Evolutionary conservation across 225 moss, liverwort and hornwort species (phyloP).

Genomic region (Bryum argenteum): DNA sequence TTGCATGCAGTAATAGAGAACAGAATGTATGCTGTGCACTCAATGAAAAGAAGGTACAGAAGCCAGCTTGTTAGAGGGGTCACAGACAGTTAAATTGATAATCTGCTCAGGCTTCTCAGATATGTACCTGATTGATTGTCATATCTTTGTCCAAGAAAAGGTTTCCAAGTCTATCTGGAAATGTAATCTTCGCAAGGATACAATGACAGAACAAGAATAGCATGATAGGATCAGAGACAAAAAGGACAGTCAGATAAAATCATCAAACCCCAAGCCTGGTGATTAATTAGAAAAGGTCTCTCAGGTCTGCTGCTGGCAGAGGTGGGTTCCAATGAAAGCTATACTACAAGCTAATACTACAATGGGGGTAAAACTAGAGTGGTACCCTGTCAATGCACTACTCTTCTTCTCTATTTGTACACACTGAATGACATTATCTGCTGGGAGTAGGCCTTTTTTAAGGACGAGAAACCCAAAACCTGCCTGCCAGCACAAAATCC

Average conservation of each 20-base stretch:
- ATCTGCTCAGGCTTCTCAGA: too few species aligned
- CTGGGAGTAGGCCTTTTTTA: too few species aligned
- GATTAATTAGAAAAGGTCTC: conserved; percentile 13
- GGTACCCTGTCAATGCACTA: conserved; percentile 20
- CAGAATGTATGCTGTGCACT: too few species aligned
- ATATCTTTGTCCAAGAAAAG: too few species aligned
- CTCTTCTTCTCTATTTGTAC: conserved; percentile 40
- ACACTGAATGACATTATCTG: conserved; percentile 14
- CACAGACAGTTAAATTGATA: too few species aligned
- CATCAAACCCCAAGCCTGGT: conserved; percentile 26
- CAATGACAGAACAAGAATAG: conserved; percentile 40
- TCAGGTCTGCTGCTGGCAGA: conserved; percentile 22
- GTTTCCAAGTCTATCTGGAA: conserved; percentile 13
- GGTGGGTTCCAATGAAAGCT: conserved; percentile 20
- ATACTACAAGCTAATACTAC: conserved; percentile 48
- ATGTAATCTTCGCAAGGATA: conserved; percentile 17
- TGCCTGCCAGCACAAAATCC: conserved; percentile 37
- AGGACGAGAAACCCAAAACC: conserved; percentile 17
- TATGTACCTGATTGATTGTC: too few species aligned
- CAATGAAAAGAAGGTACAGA: too few species aligned
- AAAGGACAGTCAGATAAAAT: conserved; percentile 6
- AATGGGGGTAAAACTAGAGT: conserved; percentile 8
- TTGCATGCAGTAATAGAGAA: too few species aligned
- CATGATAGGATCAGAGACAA: conserved; percentile 25
- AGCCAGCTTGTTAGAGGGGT: too few species aligned